Conservation (phyloP, 148 eudicot genomes). For the Pouteria glomerata region DNA sequence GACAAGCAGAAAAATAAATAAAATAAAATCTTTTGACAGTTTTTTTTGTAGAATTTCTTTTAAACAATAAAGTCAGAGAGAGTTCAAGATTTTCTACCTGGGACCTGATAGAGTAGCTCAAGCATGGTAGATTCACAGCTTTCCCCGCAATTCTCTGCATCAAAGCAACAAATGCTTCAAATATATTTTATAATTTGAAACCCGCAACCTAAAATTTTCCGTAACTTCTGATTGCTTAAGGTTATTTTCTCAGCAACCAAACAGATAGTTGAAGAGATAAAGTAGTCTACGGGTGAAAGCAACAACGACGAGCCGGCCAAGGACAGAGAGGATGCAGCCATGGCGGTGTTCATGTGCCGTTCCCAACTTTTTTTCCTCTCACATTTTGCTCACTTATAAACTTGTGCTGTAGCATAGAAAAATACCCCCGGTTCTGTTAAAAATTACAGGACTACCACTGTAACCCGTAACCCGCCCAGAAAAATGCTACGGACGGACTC, state of each 20-base stretch:
- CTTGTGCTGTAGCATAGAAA: no score
- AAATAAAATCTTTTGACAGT: no score
- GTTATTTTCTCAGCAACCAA: background rate
- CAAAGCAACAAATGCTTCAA: background rate
- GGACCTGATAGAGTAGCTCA: slow-evolving; percentile 22
- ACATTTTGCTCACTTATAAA: background rate
- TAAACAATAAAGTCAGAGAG: background rate
- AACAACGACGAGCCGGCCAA: slow-evolving; percentile 14
- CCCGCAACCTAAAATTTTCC: background rate
- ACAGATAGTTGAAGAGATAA: background rate
- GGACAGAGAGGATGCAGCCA: slow-evolving; percentile 21
- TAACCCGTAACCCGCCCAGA: no score
- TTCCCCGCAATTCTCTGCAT: slow-evolving; percentile 31
- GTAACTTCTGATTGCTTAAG: background rate
- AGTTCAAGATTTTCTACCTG: slow-evolving; percentile 26
- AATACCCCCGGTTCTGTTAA: background rate
- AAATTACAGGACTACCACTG: no score
- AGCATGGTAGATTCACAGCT: slow-evolving; percentile 12
- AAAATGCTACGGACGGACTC: no score
- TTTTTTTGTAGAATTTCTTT: no score
- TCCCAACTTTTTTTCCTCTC: background rate
- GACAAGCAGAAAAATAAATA: background rate
- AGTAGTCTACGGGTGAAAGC: slow-evolving; percentile 10
- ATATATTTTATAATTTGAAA: background rate
- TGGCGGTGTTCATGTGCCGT: slow-evolving; percentile 18